These are phyloP conservation scores for Malassezia psittaci DNA, from an alignment of 1,284 basidiomycete species.

Conservation along the genomic window DNA sequence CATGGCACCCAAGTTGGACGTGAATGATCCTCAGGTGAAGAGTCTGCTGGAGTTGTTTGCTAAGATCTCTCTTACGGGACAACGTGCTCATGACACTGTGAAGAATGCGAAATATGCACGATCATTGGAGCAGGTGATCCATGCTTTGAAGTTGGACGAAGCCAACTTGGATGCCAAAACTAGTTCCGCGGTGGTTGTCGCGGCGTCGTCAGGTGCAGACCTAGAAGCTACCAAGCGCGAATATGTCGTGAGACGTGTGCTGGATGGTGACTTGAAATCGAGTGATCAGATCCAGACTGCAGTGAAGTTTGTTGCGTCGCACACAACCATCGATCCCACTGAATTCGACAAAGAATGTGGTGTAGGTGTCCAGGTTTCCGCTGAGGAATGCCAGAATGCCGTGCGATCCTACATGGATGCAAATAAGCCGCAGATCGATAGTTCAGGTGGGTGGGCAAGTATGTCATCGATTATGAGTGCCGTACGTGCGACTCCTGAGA, in stretches of 20 bases:
- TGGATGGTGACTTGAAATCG: conserved; percentile 64
- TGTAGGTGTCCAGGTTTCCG: conserved; percentile 67
- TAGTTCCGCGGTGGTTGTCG: conserved; percentile 61
- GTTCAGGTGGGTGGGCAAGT: conserved; percentile 49
- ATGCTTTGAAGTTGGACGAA: conserved; percentile 39
- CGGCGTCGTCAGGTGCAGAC: conserved; percentile 55
- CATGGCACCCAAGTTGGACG: conserved; percentile 54
- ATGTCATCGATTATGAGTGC: conserved; percentile 38
- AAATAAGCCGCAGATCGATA: conserved; percentile 37
- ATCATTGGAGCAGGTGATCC: conserved; percentile 63
- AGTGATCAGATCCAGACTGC: conserved; percentile 69
- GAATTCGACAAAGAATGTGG: conserved; percentile 75
- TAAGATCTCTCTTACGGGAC: conserved; percentile 65
- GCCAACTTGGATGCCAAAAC: conserved; percentile 65
- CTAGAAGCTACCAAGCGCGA: conserved; percentile 59
- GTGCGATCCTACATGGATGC: conserved; percentile 57
- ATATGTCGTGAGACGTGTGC: conserved; percentile 62
- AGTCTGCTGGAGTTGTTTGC: conserved; percentile 62
- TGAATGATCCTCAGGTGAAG: conserved; percentile 50
- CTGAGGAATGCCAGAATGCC: conserved; percentile 59
- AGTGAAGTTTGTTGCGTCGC: conserved; percentile 62
- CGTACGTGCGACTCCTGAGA: conserved; percentile 25
- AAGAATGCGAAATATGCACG: conserved; percentile 38
- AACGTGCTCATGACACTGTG: conserved; percentile 63
- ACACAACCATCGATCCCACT: conserved; percentile 58